A percentile compares a stretch with the other conserved stretches of the same genome.
These are phyloP conservation scores for Clitopilus passeckerianus DNA, from an alignment of 768 basidiomycete genomes.

Conservation along the genomic window DNA sequence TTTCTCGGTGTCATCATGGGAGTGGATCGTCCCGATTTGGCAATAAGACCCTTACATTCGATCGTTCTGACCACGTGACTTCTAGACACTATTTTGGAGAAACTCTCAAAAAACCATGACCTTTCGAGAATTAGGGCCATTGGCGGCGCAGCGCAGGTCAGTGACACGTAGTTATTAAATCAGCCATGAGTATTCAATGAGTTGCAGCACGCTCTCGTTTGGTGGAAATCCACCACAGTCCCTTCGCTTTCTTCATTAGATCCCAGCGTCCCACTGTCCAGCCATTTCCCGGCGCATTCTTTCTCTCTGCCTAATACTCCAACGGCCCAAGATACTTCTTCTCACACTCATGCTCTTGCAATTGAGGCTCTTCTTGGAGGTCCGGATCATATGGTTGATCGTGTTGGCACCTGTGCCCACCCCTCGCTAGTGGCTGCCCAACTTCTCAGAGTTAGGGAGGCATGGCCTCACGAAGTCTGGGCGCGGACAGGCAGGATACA, in stretches of 20 bases:
- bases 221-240: conserved; percentile 81
- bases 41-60: conserved; percentile 8
- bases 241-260: conserved; percentile 71
- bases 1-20: conserved; percentile 24
- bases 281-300: conserved; percentile 60
- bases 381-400: conserved; percentile 70
- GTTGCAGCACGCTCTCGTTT: conserved; percentile 65
- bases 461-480: conserved; percentile 76
- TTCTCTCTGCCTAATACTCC: conserved; percentile 75
- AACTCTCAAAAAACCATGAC: conserved; percentile 66
- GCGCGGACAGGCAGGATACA: conserved; percentile 70
- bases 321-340: conserved; percentile 74
- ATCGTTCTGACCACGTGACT: conserved; percentile 25
- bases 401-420: conserved; percentile 69
- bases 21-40: conserved; percentile 21
- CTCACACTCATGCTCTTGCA: conserved; percentile 71
- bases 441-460: conserved; percentile 72
- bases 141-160: conserved; percentile 76
- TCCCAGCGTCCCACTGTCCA: conserved; percentile 61
- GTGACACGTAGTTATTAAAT: conserved; percentile 8
- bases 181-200: conserved; percentile 2
- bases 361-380: conserved; percentile 76
- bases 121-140: conserved; percentile 68
- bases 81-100: conserved; percentile 73
- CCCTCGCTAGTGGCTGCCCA: conserved; percentile 73